These are phyloP conservation scores for Fusarium armeniacum DNA, from an alignment of 2,329 filamentous ascomycete species.

Conservation along the genomic window DNA sequence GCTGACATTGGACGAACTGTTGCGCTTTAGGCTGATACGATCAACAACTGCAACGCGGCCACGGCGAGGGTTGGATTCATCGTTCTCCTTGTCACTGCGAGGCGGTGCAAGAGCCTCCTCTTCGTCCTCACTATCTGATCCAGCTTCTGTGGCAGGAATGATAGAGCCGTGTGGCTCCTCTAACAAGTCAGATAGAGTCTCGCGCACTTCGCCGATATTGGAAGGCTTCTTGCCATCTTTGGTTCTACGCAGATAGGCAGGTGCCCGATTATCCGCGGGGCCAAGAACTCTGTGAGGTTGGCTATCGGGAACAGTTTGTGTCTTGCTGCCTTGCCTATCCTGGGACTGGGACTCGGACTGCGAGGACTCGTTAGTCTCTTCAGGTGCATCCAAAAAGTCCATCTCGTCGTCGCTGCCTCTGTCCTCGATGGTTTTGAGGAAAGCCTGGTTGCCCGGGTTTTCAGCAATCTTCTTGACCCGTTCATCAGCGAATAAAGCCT, in stretches of 20 bases:
- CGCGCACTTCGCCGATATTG: conserved; percentile 83
- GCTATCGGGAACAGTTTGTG: conserved; percentile 63
- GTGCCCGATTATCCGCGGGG: conserved; percentile 64
- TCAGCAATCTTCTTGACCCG: conserved; percentile 91
- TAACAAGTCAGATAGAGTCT: conserved; percentile 86
- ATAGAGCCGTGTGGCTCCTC: conserved; percentile 72
- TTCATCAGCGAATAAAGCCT: conserved; percentile 88
- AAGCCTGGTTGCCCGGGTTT: conserved; percentile 90
- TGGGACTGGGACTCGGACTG: conserved; percentile 56
- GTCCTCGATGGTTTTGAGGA: conserved; percentile 91
- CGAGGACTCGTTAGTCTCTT: conserved; percentile 50
- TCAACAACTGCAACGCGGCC: conserved; percentile 71
- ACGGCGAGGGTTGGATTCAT: conserved; percentile 55
- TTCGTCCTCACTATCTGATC: conserved; percentile 60
- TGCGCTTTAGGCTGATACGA: conserved; percentile 78
- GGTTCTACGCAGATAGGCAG: conserved; percentile 73
- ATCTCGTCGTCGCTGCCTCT: conserved; percentile 80
- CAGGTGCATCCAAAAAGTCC: conserved; percentile 75
- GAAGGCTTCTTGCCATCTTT: conserved; percentile 75
- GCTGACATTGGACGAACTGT: conserved; percentile 56
- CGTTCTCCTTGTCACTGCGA: conserved; percentile 66
- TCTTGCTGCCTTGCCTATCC: conserved; percentile 50
- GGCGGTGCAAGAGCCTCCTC: conserved; percentile 44
- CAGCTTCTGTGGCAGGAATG: conserved; percentile 60
- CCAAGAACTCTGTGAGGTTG: conserved; percentile 61